A percentile compares a stretch with the other conserved stretches of the same genome.
Conservation (phyloP, 140 eudicot genomes). For the Ambrosia hybrid region DNA sequence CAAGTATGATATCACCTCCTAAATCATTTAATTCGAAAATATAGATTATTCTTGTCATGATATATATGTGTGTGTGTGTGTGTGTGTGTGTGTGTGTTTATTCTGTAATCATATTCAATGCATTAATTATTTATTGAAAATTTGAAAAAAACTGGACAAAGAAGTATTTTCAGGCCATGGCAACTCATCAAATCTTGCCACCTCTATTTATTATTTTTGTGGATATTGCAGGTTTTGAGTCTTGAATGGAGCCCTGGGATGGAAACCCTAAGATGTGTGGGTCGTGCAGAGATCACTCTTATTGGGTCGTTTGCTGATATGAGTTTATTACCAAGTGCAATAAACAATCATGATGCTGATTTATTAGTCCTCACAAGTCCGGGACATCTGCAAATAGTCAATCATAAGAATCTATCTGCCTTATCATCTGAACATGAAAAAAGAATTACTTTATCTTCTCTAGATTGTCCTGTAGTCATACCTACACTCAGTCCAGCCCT, state of each 20-base stretch:
- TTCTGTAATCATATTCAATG: slow-evolving; percentile 3
- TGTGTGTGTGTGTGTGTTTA: not conserved
- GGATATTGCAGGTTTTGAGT: slow-evolving; percentile 67
- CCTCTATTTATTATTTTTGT: not conserved
- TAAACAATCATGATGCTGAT: slow-evolving; percentile 49
- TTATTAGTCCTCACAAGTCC: slow-evolving; percentile 77
- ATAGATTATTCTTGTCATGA: not conserved
- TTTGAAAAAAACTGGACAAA: not conserved
- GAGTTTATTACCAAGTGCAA: slow-evolving; percentile 52
- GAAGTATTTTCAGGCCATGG: not conserved
- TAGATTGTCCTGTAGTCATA: slow-evolving; percentile 53
- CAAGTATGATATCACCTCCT: not conserved
- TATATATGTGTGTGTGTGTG: no score
- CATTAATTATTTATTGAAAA: not conserved
- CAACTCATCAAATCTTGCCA: not conserved
- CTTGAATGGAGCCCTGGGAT: slow-evolving; percentile 86
- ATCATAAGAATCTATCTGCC: slow-evolving; percentile 45
- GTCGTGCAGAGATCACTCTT: slow-evolving; percentile 74
- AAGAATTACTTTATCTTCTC: slow-evolving; percentile 46
- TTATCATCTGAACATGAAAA: slow-evolving; percentile 47
- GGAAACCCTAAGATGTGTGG: slow-evolving; percentile 67
- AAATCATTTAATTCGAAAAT: no score
- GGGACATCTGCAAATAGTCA: slow-evolving; percentile 60
- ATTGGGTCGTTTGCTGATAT: slow-evolving; percentile 81
- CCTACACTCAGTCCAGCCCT: slow-evolving; percentile 71